Evolutionary conservation across 2,329 filamentous ascomycete species (phyloP).

Genomic region (Beauveria brongniartii): DNA sequence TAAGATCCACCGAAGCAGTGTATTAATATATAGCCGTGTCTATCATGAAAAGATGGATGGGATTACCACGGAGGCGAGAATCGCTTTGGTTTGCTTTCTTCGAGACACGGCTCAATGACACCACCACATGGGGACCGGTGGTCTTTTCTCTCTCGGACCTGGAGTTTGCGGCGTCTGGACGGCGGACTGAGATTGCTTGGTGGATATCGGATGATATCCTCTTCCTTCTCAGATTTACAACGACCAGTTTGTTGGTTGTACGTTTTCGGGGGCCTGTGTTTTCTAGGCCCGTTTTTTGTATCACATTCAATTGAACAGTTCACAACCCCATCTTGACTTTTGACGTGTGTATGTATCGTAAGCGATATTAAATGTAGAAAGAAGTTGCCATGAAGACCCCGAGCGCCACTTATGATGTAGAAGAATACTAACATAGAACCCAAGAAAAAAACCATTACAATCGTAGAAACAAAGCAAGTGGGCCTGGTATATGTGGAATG

Average conservation of each 20-base stretch:
- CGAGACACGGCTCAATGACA: background rate
- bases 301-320: background rate
- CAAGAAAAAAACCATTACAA: background rate
- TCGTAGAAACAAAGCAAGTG: background rate
- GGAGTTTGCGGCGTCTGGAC: constrained; percentile 11
- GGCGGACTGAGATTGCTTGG: background rate
- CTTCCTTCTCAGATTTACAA: background rate
- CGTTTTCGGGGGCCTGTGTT: background rate
- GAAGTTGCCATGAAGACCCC: background rate
- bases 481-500: background rate
- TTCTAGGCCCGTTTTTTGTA: background rate
- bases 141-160: background rate
- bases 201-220: background rate
- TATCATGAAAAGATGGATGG: background rate
- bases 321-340: background rate
- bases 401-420: background rate
- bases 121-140: background rate
- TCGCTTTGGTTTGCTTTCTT: background rate
- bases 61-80: background rate
- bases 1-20: background rate
- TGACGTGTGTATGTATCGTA: background rate
- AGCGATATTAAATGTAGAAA: background rate
- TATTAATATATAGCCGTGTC: background rate
- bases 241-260: background rate
- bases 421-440: background rate